phyloP scores from a whole-genome alignment of 306 rosid species.

The Fragaria nilgerrensis region DNA sequence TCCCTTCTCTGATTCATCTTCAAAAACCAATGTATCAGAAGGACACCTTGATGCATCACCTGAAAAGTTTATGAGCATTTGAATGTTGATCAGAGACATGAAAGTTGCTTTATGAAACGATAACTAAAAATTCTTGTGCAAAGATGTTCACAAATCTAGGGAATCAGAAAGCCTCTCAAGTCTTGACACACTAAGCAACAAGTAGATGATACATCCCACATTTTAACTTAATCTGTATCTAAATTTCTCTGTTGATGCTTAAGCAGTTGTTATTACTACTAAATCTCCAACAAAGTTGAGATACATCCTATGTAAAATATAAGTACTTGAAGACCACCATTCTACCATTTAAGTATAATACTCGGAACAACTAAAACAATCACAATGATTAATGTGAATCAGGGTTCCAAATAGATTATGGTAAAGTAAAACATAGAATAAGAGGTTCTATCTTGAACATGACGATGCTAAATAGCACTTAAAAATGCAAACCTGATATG shows the following conservation, averaged over 20 bases:
- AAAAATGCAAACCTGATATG: constrained; percentile 55
- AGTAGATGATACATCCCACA: not conserved
- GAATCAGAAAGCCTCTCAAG: not conserved
- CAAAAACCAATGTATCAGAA: constrained; percentile 60
- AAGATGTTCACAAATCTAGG: not conserved
- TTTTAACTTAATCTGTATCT: not conserved
- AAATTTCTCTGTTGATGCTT: not conserved
- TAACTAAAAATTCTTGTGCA: not conserved
- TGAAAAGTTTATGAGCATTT: constrained; percentile 29
- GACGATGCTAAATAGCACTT: not conserved
- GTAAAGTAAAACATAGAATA: not conserved
- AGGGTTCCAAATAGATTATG: not conserved
- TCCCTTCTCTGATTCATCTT: constrained; percentile 92
- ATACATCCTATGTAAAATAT: not conserved
- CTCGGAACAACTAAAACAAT: not conserved
- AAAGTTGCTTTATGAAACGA: not conserved
- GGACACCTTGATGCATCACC: constrained; percentile 74
- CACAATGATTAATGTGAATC: constrained; percentile 9
- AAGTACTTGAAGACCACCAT: not conserved
- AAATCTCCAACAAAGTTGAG: not conserved
- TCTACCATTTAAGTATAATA: not conserved
- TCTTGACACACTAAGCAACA: not conserved
- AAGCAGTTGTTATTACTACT: not conserved
- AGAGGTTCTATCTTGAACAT: not conserved
- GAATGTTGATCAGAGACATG: constrained; percentile 11